Conservation (phyloP, 805 yeast species). For the Ogataea salicorniae region DNA sequence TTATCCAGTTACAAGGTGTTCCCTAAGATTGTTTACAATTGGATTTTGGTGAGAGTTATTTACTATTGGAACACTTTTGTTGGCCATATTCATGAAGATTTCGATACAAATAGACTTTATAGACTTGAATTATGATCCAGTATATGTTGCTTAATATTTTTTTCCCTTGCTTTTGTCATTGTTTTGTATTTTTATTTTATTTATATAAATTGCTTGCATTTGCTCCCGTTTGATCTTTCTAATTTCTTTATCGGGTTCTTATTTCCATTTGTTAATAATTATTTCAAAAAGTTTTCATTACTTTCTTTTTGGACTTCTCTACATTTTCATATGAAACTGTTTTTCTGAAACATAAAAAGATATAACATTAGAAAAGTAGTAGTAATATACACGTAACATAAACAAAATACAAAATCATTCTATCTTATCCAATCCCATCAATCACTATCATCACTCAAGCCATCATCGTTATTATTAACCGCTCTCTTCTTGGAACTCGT, state of each 20-base stretch:
- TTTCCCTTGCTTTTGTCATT: too few relatives aligned
- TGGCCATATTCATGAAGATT: slow-evolving; percentile 44
- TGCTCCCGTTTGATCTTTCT: not conserved
- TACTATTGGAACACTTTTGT: slow-evolving; percentile 70
- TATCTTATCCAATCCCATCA: not conserved
- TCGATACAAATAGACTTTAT: slow-evolving; percentile 28
- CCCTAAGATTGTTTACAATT: slow-evolving; percentile 56
- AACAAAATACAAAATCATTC: not conserved
- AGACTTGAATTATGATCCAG: slow-evolving; percentile 15
- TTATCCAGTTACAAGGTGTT: slow-evolving; percentile 59
- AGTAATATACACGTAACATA: not conserved
- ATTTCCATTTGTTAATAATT: too few relatives aligned
- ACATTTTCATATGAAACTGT: too few relatives aligned
- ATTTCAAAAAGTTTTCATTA: too few relatives aligned
- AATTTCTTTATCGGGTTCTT: too few relatives aligned
- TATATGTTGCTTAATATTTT: too few relatives aligned
- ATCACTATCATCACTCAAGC: not conserved
- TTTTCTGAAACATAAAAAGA: too few relatives aligned
- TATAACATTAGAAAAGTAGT: too few relatives aligned
- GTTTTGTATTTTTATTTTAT: too few relatives aligned
- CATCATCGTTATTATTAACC: not conserved
- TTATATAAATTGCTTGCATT: not conserved
- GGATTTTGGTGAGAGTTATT: slow-evolving; percentile 43
- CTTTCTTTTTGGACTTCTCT: too few relatives aligned
- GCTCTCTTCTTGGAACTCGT: not conserved